phyloP scores from a whole-genome alignment of 371 early-diverging fungal species.

The Mucor velutinosus region DNA sequence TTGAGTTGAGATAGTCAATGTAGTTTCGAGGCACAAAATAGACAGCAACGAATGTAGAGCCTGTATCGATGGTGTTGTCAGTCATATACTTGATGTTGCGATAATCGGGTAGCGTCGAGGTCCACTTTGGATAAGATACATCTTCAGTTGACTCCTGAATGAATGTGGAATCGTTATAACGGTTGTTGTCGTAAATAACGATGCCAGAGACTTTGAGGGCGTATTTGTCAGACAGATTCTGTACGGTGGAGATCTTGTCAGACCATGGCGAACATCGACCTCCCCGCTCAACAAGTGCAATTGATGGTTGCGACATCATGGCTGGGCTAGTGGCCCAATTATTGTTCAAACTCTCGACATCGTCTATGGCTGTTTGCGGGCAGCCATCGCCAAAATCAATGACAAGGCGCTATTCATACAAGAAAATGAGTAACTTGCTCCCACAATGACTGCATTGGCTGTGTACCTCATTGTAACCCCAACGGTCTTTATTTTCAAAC shows the following conservation, averaged over 20 bases:
- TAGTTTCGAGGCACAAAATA: slow-evolving; percentile 34
- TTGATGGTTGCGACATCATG: slow-evolving; percentile 29
- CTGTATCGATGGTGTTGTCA: slow-evolving; percentile 34
- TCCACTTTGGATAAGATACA: slow-evolving; percentile 26
- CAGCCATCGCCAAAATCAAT: slow-evolving; percentile 30
- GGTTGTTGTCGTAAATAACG: slow-evolving; percentile 35
- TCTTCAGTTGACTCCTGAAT: slow-evolving; percentile 15
- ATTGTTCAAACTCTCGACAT: slow-evolving; percentile 10
- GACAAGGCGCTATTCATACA: slow-evolving; percentile 17
- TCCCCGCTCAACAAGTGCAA: slow-evolving; percentile 40
- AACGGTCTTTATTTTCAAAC: slow-evolving; percentile 28
- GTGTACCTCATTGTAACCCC: slow-evolving; percentile 33
- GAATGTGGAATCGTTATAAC: slow-evolving; percentile 12
- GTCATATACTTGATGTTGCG: slow-evolving; percentile 35
- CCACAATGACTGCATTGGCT: neutral
- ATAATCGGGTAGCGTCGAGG: slow-evolving; percentile 18
- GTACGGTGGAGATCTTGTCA: slow-evolving; percentile 32
- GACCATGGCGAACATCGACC: slow-evolving; percentile 33
- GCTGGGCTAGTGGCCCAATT: slow-evolving; percentile 24
- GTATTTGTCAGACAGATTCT: slow-evolving; percentile 19
- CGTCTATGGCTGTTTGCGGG: slow-evolving; percentile 13
- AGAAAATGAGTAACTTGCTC: neutral
- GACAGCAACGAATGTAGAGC: slow-evolving; percentile 25
- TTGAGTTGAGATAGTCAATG: slow-evolving; percentile 18
- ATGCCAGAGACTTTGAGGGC: slow-evolving; percentile 28